Evolutionary conservation across 208 protist species (phyloP).

Genomic region (Vickermania spadyakhi): DNA sequence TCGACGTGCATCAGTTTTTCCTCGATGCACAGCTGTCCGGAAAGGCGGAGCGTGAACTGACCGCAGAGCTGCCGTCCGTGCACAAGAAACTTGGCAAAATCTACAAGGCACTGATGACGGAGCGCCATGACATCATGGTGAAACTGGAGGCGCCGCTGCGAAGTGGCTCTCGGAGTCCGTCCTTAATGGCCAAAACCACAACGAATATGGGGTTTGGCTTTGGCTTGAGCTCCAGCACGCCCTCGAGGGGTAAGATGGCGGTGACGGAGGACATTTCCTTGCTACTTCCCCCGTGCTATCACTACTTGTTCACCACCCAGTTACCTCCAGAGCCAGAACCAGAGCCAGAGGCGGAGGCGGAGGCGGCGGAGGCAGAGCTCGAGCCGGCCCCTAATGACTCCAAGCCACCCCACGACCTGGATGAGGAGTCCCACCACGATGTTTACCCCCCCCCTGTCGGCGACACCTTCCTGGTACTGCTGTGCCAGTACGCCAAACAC

Average conservation of each 20-base stretch:
- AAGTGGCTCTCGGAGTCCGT: not conserved
- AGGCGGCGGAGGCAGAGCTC: not conserved
- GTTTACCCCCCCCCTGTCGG: conserved; percentile 14
- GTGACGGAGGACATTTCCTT: not conserved
- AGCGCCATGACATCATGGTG: not conserved
- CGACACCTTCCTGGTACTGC: conserved; percentile 37
- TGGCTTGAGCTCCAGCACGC: not conserved
- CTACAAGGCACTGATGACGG: not conserved
- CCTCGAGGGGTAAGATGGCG: not conserved
- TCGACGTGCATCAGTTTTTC: not conserved
- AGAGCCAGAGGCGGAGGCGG: no score
- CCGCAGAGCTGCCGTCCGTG: not conserved
- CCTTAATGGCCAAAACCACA: not conserved
- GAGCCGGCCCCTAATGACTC: not conserved
- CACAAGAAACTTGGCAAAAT: not conserved
- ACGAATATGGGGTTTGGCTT: not conserved
- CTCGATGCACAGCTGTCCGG: not conserved
- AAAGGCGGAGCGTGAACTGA: not conserved
- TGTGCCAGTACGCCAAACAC: conserved; percentile 73
- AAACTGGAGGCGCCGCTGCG: not conserved
- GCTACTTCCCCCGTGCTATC: not conserved
- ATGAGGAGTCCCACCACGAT: not conserved
- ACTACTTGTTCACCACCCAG: not conserved
- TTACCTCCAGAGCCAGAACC: no score
- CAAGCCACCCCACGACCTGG: not conserved